These are phyloP conservation scores for Phylloporus sp. DNA, from an alignment of 1,284 basidiomycete genomes.

Conservation along the genomic window DNA sequence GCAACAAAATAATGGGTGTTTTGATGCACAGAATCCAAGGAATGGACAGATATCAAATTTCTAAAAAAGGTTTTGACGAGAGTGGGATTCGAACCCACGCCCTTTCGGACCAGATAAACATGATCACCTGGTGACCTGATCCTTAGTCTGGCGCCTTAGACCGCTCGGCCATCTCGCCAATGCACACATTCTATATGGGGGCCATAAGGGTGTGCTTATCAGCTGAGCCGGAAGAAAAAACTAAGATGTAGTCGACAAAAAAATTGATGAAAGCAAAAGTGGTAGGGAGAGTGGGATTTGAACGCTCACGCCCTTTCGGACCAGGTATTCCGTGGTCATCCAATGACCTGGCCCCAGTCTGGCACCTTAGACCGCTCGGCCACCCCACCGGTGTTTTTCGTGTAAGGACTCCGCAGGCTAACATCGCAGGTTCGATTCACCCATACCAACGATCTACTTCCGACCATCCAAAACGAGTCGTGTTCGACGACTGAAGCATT, in stretches of 20 bases:
- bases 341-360: constrained; percentile 55
- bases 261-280: background rate
- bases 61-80: constrained; percentile 42
- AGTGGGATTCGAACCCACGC: constrained; percentile 77
- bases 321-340: constrained; percentile 48
- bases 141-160: constrained; percentile 76
- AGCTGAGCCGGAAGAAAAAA: no score
- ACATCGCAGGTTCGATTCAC: background rate
- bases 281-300: constrained; percentile 64
- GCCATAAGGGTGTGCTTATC: no score
- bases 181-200: no score
- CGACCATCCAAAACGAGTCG: background rate
- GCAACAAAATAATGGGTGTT: no score
- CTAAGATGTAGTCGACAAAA: background rate
- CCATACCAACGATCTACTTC: background rate
- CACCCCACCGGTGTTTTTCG: constrained; percentile 15
- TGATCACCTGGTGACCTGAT: constrained; percentile 41
- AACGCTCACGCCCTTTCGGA: constrained; percentile 70
- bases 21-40: no score
- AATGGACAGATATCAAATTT: no score
- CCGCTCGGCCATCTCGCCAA: constrained; percentile 45
- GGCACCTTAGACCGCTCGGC: constrained; percentile 68
- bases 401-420: background rate
- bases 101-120: constrained; percentile 56
- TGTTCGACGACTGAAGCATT: background rate